phyloP scores from a whole-genome alignment of 768 basidiomycete species.

The Tylopilus sp. region DNA sequence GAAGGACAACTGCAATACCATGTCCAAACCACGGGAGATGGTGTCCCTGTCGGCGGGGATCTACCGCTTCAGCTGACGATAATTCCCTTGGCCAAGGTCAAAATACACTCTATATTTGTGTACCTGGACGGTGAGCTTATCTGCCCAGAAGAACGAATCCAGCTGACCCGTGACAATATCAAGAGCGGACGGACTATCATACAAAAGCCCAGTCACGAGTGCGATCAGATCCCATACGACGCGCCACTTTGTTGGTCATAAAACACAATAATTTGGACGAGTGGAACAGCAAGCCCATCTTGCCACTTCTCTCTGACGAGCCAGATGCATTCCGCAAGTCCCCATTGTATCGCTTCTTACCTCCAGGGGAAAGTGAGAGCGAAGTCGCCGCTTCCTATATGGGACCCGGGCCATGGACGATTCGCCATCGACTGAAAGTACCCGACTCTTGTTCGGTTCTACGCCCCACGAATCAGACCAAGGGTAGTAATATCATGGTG shows the following conservation, averaged over 20 bases:
- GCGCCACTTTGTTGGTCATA: constrained; percentile 61
- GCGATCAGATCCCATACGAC: constrained; percentile 62
- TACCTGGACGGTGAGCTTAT: constrained; percentile 70
- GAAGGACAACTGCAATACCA: constrained; percentile 83
- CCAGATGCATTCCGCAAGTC: constrained; percentile 60
- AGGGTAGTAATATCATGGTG: constrained; percentile 63
- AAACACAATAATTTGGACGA: constrained; percentile 40
- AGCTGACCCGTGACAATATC: not conserved
- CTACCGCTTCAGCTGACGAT: constrained; percentile 79
- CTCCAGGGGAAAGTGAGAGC: constrained; percentile 48
- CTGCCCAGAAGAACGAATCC: not conserved
- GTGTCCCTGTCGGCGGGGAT: constrained; percentile 78
- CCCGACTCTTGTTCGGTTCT: constrained; percentile 61
- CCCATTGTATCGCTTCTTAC: constrained; percentile 54
- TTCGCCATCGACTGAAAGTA: constrained; percentile 65
- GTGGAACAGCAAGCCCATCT: constrained; percentile 55
- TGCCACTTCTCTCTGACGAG: constrained; percentile 76
- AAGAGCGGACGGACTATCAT: constrained; percentile 83
- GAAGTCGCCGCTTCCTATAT: constrained; percentile 58
- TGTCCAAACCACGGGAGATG: constrained; percentile 68
- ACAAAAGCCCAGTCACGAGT: constrained; percentile 63
- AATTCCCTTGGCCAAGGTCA: constrained; percentile 81
- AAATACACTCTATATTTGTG: constrained; percentile 69
- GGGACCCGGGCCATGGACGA: constrained; percentile 86
- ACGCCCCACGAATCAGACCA: constrained; percentile 67